Conservation (phyloP, 306 rosid species). For the Vachellia collinsii region DNA sequence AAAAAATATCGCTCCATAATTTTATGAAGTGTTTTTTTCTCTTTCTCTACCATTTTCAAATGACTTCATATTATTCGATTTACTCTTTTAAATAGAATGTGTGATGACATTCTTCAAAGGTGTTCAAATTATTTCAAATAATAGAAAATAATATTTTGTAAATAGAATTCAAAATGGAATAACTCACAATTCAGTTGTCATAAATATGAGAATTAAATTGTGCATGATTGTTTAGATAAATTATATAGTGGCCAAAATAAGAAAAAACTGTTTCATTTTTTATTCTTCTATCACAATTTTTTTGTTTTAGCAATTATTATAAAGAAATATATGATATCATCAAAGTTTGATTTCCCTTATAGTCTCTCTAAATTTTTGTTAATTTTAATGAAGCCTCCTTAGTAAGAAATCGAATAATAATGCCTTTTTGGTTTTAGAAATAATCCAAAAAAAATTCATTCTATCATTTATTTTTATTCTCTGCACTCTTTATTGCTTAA, state of each 20-base stretch:
- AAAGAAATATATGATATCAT: neutral
- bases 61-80: too few species aligned
- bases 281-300: neutral
- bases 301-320: neutral
- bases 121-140: neutral
- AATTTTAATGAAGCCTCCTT: neutral
- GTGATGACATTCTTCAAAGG: too few species aligned
- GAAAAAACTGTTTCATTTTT: neutral
- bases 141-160: neutral
- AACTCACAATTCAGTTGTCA: neutral
- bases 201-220: neutral
- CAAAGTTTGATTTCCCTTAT: neutral
- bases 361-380: neutral
- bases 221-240: neutral
- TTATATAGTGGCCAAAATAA: neutral
- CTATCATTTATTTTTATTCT: neutral
- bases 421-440: neutral
- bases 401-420: neutral
- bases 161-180: neutral
- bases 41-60: too few species aligned
- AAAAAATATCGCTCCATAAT: too few species aligned
- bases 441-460: neutral
- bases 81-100: too few species aligned
- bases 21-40: too few species aligned
- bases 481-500: neutral